phyloP scores from a whole-genome alignment of 108 stramenopile species.

The Cyclotella distinguenda region DNA sequence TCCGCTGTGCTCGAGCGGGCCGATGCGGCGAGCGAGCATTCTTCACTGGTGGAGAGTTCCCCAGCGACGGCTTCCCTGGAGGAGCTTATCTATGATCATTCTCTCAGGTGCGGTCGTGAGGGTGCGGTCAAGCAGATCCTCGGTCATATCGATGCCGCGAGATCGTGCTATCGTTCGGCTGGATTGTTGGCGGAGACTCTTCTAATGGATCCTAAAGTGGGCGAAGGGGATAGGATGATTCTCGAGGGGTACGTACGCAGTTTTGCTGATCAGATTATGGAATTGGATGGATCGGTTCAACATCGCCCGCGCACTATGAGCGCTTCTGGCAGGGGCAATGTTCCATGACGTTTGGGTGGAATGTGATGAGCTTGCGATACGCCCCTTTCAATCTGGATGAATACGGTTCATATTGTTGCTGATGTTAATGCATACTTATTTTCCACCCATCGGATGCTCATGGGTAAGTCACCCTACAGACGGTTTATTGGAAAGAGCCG shows the following conservation, averaged over 20 bases:
- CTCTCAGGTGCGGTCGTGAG: constrained; percentile 78
- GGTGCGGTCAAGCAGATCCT: constrained; percentile 85
- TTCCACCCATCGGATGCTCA: too few species aligned
- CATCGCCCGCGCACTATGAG: not conserved
- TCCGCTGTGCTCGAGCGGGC: constrained; percentile 83
- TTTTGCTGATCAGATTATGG: constrained; percentile 81
- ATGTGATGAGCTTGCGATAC: not conserved
- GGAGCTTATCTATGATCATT: constrained; percentile 86
- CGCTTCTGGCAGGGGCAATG: not conserved
- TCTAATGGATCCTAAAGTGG: constrained; percentile 82
- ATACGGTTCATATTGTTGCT: too few species aligned
- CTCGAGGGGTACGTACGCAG: constrained; percentile 83
- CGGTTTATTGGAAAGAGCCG: too few species aligned
- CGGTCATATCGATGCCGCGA: constrained; percentile 79
- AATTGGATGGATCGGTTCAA: constrained; percentile 67
- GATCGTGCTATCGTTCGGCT: constrained; percentile 81
- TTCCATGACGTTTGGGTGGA: not conserved
- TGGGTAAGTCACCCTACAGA: too few species aligned
- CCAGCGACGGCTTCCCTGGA: constrained; percentile 70
- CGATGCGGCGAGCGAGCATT: constrained; percentile 72
- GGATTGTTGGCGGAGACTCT: constrained; percentile 84
- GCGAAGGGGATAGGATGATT: constrained; percentile 62
- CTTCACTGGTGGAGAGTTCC: too few species aligned
- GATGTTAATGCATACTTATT: too few species aligned
- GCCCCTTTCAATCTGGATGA: too few species aligned